phyloP scores from a whole-genome alignment of 2,329 filamentous ascomycete species.

The Samsoniella hepiali region DNA sequence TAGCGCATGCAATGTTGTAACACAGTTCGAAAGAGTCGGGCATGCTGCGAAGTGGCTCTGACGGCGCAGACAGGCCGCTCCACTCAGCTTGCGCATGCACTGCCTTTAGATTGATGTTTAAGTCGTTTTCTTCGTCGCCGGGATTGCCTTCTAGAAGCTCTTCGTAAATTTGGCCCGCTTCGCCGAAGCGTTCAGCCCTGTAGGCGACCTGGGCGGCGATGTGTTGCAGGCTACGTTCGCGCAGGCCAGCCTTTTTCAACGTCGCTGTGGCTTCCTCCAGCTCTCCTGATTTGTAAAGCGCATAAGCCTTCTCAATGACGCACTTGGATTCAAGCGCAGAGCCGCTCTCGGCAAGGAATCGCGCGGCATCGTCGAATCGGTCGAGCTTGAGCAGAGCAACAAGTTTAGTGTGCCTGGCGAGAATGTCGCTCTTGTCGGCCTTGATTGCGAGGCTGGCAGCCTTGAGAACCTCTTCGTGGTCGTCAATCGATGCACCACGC shows the following conservation, averaged over 20 bases:
- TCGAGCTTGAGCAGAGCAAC: constrained; percentile 79
- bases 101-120: constrained; percentile 73
- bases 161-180: constrained; percentile 62
- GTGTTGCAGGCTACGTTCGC: constrained; percentile 44
- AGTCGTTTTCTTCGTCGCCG: constrained; percentile 66
- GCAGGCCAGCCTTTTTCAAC: constrained; percentile 33
- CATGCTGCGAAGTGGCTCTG: constrained; percentile 54
- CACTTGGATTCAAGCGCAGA: constrained; percentile 59
- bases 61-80: constrained; percentile 47
- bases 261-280: constrained; percentile 60
- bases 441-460: constrained; percentile 60
- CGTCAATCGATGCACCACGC: constrained; percentile 54
- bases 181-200: constrained; percentile 68
- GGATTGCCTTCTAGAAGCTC: constrained; percentile 48
- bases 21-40: constrained; percentile 76
- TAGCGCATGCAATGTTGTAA: constrained; percentile 74
- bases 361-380: constrained; percentile 73
- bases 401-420: constrained; percentile 66
- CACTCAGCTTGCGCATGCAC: constrained; percentile 70
- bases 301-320: constrained; percentile 70
- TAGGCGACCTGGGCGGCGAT: constrained; percentile 68
- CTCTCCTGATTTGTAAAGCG: constrained; percentile 76
- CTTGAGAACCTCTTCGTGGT: constrained; percentile 71
- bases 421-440: constrained; percentile 54
- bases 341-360: constrained; percentile 62